Conservation (phyloP, 192 early-diverging fungal species). For the Chytriomyces sp. region DNA sequence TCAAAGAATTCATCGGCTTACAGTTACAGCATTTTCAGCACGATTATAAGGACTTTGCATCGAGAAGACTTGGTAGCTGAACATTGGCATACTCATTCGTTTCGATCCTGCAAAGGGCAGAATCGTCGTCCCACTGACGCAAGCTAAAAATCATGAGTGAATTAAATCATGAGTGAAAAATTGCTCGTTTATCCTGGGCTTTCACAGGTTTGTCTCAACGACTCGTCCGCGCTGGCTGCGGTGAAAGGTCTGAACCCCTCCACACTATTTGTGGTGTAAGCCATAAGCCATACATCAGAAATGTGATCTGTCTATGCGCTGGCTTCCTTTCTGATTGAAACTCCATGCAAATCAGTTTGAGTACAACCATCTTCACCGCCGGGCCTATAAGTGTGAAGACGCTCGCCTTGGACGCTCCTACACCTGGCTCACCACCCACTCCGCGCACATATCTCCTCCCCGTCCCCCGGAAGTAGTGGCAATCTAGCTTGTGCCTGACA, state of each 20-base stretch:
- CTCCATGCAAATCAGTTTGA: neutral
- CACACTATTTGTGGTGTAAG: neutral
- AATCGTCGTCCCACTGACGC: no score
- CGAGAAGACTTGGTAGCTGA: no score
- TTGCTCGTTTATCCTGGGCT: constrained; percentile 19
- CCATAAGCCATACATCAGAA: neutral
- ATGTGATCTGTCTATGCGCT: neutral
- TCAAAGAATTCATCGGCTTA: no score
- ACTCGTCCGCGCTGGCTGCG: constrained; percentile 23
- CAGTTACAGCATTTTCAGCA: no score
- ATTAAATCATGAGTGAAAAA: no score
- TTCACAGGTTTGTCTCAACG: constrained; percentile 32
- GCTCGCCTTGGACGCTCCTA: neutral
- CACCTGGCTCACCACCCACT: no score
- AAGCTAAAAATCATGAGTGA: no score
- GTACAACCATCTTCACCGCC: constrained; percentile 8
- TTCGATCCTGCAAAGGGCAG: no score
- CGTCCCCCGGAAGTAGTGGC: neutral
- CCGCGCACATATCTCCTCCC: constrained; percentile 17
- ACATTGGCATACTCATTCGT: no score
- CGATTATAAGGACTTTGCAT: no score
- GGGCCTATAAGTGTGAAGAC: neutral
- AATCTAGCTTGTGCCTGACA: constrained; percentile 1
- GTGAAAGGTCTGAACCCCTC: constrained; percentile 9
- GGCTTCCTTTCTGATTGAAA: neutral